Evolutionary conservation across 2,329 filamentous ascomycete species (phyloP).

Genomic region (Lachnellula suecica): DNA sequence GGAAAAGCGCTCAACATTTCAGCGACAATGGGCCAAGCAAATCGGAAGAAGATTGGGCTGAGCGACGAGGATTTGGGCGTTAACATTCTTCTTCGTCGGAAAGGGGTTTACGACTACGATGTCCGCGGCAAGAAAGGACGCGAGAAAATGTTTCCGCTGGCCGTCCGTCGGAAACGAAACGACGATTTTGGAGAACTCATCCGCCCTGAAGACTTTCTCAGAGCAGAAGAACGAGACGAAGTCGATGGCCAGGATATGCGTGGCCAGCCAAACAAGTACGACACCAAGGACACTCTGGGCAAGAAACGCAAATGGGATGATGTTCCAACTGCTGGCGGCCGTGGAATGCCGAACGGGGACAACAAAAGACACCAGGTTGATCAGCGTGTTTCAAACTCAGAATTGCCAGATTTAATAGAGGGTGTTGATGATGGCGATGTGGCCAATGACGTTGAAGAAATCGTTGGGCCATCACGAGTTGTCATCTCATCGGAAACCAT

Average conservation of each 20-base stretch:
- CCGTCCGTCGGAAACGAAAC: conserved; percentile 72
- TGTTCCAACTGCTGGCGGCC: conserved; percentile 43
- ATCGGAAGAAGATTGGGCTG: conserved; percentile 80
- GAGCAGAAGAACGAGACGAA: conserved; percentile 86
- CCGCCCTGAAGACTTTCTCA: conserved; percentile 87
- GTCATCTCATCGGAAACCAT: conserved; percentile 63
- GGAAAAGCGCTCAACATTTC: conserved; percentile 89
- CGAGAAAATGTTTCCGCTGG: conserved; percentile 88
- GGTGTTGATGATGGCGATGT: conserved; percentile 54
- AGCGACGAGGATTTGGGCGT: conserved; percentile 90
- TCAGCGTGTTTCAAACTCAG: conserved; percentile 32
- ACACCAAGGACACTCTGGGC: conserved; percentile 65
- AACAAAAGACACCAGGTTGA: conserved; percentile 60
- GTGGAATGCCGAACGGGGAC: conserved; percentile 40
- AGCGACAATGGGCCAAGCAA: conserved; percentile 78
- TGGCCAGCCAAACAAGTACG: conserved; percentile 47
- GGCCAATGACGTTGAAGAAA: conserved; percentile 55
- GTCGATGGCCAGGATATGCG: conserved; percentile 64
- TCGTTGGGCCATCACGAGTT: conserved; percentile 72
- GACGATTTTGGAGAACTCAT: conserved; percentile 96
- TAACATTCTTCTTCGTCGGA: conserved; percentile 84
- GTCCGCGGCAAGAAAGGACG: conserved; percentile 87
- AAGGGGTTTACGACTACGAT: conserved; percentile 91
- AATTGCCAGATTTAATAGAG: conserved; percentile 43
- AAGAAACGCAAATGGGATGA: conserved; percentile 97